Base-by-base conservation (phyloP, 2,329 filamentous ascomycete species). In the Chaetothyriales sp. region DNA sequence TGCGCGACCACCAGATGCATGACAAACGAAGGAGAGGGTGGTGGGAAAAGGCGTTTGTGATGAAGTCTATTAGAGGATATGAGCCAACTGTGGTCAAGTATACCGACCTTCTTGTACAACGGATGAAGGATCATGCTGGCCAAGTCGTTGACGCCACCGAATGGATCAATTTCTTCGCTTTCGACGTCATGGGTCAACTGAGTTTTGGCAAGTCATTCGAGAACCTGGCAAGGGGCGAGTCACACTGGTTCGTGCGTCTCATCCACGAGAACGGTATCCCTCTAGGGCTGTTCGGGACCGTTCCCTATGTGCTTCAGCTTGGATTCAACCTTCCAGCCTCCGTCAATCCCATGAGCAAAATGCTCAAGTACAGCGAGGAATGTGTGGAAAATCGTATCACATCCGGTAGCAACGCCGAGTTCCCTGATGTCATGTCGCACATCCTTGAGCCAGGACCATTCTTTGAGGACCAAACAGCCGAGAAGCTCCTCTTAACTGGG, bases 1-100 rank as follows among this genome's bases (percentile, higher is more conserved):
- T 46, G 44, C 44, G 44, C n/a, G 44, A 46, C 44, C 15, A 22
- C n/a, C 13, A 18, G 19, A 46, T 46, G 44, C 44, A 46, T 22
- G 19, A 46, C 44, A n/a, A 22, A n/a, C 44, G 44, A 15, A 18
- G 44, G n/a, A 46, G 44, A 22, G 13, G 18, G 3, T 18, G 44
- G 13, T 46, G 44, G 44, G 44, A 46, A 5, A 15, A 46, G 5
- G 44, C 44, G 13, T 46, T 46, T 22, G 22, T 22, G 15, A 22
- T 22, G 48, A 67, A 65, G 49, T 64, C 67, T 4, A 51, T 73
- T 19, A 64, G 69, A 4, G 67, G 66, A 2, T 73, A 73, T 53
- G 70, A 73, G 53, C 51, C 61, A 15, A 61, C 66, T 1, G 60
- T 73, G 1, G 57, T 61, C 13, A 55, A 49, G 2, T 68, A 69